phyloP scores from a whole-genome alignment of 169 alveolate genomes.

The Fabrea salina region DNA sequence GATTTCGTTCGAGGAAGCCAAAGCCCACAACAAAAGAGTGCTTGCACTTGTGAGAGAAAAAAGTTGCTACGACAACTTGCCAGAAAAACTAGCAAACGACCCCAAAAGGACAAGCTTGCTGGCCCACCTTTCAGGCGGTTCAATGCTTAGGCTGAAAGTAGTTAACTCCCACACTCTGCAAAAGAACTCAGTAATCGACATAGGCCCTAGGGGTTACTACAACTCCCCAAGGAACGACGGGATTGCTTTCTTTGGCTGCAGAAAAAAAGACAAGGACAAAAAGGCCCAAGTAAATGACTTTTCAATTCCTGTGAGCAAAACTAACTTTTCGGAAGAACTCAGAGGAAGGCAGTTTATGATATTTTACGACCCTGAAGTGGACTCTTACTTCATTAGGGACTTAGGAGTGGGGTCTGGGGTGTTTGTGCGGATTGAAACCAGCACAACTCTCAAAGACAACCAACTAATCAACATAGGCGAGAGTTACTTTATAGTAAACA shows the following conservation, averaged over 20 bases:
- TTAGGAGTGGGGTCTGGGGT: conserved; percentile 79
- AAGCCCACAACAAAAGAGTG: no score
- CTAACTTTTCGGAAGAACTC: conserved; percentile 38
- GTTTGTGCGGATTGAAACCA: conserved; percentile 56
- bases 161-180: background rate
- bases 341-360: conserved; percentile 58
- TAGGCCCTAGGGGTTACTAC: no score
- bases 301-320: conserved; percentile 55
- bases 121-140: no score
- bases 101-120: no score
- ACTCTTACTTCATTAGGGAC: conserved; percentile 62
- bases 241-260: conserved; percentile 55
- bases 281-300: conserved; percentile 49
- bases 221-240: no score
- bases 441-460: conserved; percentile 60
- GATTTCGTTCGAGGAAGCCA: no score
- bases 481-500: conserved; percentile 59
- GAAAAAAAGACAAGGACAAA: conserved; percentile 10
- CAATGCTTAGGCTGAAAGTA: conserved; percentile 19
- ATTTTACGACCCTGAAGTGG: conserved; percentile 29
- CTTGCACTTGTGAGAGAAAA: no score
- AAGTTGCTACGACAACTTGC: no score
- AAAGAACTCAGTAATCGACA: background rate
- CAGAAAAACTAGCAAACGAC: no score
- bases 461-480: conserved; percentile 73